Evolutionary conservation across 2,329 filamentous ascomycete species (phyloP), one percentile per base, ranked within the genome.

Genomic region (Alternaria gaisen): DNA sequence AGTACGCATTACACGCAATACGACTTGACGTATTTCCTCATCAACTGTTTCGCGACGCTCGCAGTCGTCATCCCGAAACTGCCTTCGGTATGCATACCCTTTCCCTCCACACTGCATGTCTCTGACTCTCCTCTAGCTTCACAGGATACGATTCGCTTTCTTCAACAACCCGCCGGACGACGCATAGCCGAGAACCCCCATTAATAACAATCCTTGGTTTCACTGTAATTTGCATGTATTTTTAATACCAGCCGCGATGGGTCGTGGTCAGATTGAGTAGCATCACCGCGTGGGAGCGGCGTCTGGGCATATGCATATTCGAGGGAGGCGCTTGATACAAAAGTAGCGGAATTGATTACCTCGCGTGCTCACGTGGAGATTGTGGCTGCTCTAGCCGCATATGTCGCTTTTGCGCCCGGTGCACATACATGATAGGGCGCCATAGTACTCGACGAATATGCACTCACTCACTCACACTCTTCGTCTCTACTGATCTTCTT

Each of bases 1-100:
- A 98, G 94, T 86, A 99, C 95, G 24, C 95, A 99, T 81, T 99
- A 98, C 82, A 98, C 95, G 47, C 94, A 98, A 81, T 99, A 98
- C 84, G 94, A 97, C 81, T 80, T 97, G 77, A 91, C 93, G 44
- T 98, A 97, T 81, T 99, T 99, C 77, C 93, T 91, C 72, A 95
- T 99, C 83, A 99, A 99, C 83, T 94, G 97, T 78, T 82, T 97
- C 73, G 95, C 95, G 58, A 92, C 96, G 40, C 83, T 99, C 76
- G 93, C 87, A 44, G 95, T 99, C 57, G 91, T 99, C 60, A 95
- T 99, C 77, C 95, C 95, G 41, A 99, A 99, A 83, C 83, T 99
- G 70, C 95, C 95, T 70, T 94, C 92, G 78, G 94, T 98, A 85
- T 80, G 94, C 88, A 10, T 67, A 48, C 40, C 44, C 51, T 42